Evolutionary conservation across 345 rosid genomes (phyloP), one percentile per base, ranked within the genome.

Genomic region (Barbarea vulgaris): DNA sequence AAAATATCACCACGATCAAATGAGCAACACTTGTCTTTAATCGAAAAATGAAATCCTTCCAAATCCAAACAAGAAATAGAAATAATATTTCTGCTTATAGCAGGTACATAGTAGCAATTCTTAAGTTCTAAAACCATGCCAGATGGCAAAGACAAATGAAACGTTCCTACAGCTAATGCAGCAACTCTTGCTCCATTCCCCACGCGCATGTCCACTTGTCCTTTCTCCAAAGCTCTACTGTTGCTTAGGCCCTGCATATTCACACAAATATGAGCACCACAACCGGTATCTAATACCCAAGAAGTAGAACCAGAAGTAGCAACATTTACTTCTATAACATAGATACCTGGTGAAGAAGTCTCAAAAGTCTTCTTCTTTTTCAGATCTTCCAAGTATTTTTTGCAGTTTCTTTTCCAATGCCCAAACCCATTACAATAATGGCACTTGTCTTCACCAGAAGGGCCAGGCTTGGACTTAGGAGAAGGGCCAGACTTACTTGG

Each of bases 111-210:
- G 27, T 36, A 62, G 33, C 51, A 62, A 64, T 42, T 64, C 0
- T 64, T 17, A 13, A 64, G 37, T 44, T 64, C 31, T 0, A 64
- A 44, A 24, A 64, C 25, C 15, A 42, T 4, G 22, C 54, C 31
- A 4, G 69, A 34, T 18, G 69, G 55, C 5, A 44, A 25, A 42
- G 69, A 37, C n/a, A 64, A 64, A 11, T 19, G 7, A 25, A 7
- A 64, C 1, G 37, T 46, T 25, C 69, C 55, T 27, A 64, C 31
- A 25, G 15, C 24, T 25, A 64, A 21, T 39, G n/a, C 51, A 62
- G n/a, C 33, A 62, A 62, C 67, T 62, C 15, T 62, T 62, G 67
- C 51, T 62, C 47, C 25, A 37, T 37, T 37, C 1, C 19, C 51
- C 4, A n/a, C n/a, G n/a, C n/a, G n/a, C n/a, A n/a, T n/a, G n/a